These are phyloP conservation scores for Akanthomyces lecanii DNA, from an alignment of 2,329 filamentous ascomycete genomes.

Conservation along the genomic window DNA sequence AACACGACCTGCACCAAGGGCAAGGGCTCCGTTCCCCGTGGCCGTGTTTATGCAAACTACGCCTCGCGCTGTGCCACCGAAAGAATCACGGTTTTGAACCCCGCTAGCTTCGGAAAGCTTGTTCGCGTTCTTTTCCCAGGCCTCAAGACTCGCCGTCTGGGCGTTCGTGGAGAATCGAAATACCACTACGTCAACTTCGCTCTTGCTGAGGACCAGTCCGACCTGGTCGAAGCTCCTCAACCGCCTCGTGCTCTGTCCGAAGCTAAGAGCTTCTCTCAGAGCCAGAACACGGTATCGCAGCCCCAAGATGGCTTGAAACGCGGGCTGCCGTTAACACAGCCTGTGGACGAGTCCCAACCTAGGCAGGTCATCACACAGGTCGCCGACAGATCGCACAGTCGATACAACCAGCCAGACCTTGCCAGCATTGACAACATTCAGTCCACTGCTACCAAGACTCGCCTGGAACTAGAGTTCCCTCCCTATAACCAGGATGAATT, in stretches of 20 bases:
- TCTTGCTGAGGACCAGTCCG: constrained; percentile 53
- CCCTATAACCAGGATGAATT: constrained; percentile 48
- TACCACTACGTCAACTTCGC: constrained; percentile 84
- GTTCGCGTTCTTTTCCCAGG: constrained; percentile 95
- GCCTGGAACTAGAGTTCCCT: constrained; percentile 57
- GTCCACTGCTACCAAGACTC: constrained; percentile 53
- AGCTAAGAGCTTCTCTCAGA: constrained; percentile 42
- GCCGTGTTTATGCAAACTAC: constrained; percentile 92
- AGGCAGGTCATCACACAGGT: constrained; percentile 16
- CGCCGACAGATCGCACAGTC: constrained; percentile 36
- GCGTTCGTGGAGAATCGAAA: constrained; percentile 94
- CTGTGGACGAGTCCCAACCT: constrained; percentile 23
- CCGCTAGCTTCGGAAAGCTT: constrained; percentile 94
- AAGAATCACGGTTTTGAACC: constrained; percentile 90
- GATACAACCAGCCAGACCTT: constrained; percentile 58
- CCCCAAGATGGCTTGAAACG: constrained; percentile 12
- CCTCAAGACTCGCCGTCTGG: constrained; percentile 84
- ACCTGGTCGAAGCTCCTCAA: constrained; percentile 42
- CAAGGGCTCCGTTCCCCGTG: constrained; percentile 83
- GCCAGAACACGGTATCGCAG: constrained; percentile 42
- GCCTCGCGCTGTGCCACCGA: constrained; percentile 89
- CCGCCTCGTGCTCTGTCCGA: constrained; percentile 49
- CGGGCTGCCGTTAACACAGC: constrained; percentile 29
- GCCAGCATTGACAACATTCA: constrained; percentile 55
- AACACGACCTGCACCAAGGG: constrained; percentile 67